Base-by-base conservation (phyloP, 768 basidiomycete species). In the Dentipellis sp. region DNA sequence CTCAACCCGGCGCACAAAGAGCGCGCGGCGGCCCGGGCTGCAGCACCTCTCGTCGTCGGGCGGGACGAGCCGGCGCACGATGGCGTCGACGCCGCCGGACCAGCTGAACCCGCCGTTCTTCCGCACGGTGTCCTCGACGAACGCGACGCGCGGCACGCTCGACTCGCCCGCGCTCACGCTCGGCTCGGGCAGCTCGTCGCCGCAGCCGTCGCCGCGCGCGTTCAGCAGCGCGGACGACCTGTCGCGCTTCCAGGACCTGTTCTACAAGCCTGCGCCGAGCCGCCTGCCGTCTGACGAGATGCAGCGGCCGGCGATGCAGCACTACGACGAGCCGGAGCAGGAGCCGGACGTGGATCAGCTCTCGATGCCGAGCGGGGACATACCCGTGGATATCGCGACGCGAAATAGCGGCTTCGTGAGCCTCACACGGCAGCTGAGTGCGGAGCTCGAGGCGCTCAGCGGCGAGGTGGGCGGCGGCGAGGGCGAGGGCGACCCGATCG, bases 171-270 rank as follows among this genome's bases (percentile, higher is more conserved):
- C 47, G 45, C 58, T 56, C 29, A 55, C 51, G 4, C 65, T 63
- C 48, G 50, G 64, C 49, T 72, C 71, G 11, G 60, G 64, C 50
- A 62, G 67, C 7, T 69, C 71, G 21, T 74, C 73, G 19, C 58
- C 78, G 64, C 56, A 73, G 65, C 60, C 73, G 66, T 63, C 76
- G 10, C 80, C 81, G 22, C 78, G 76, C n/a, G 76, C 76, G 2
- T 69, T 88, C 37, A 78, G 80, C 10, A 76, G 74, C 55, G 75
- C 78, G 0, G 83, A 84, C 55, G 86, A 89, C 59, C 72, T 89
- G 7, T 84, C 87, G n/a, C 75, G 78, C 10, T 90, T 86, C 72
- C 80, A 79, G 38, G 84, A 89, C 63, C 72, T 91, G 8, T 90
- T 90, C 68, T 89, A 85, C 65, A 56, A 34, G 10, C 29, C 29